Evolutionary conservation across 495 filamentous ascomycete species (phyloP), one percentile per base, ranked within the genome.

Genomic region (Penicillium steckii): DNA sequence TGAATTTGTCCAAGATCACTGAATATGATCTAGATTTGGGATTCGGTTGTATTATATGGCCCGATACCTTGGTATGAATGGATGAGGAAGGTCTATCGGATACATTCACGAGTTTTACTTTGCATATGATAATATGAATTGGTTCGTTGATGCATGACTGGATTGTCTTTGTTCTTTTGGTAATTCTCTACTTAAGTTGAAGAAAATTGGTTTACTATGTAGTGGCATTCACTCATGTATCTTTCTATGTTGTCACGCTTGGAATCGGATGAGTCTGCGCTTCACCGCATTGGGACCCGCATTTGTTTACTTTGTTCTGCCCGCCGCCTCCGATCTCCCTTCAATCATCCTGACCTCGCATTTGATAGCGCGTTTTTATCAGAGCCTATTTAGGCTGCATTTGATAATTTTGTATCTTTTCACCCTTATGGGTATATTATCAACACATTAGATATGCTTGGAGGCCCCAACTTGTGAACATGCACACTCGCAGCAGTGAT

Each of bases 31-130:
- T 22, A 55, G 59, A 57, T 56, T 42, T 47, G 50, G 46, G 59
- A 63, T 49, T 63, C 43, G 59, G 54, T 59, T 62, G 61, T 69
- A 67, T 55, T 67, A 66, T 67, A 70, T 68, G 59, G 66, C 59
- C 44, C 55, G 43, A 46, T 52, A 55, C 62, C 56, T 67, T 35
- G 38, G 60, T 53, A 57, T 65, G 67, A 60, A 64, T 65, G 54
- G 48, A 62, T 53, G 60, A 59, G 51, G 57, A 47, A 44, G 52
- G 50, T 49, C 44, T 48, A 41, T n/a, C n/a, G n/a, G n/a, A n/a
- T 52, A 44, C 52, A 53, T 44, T 48, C 19, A 46, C 44, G 51
- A 40, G 23, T 47, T n/a, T 37, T 37, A 37, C n/a, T 52, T 46
- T 62, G 52, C 55, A 60, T 63, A 51, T 43, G 41, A n/a, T 42